Evolutionary conservation across 2,329 filamentous ascomycete species (phyloP).

Genomic region (Fusarium sp.): DNA sequence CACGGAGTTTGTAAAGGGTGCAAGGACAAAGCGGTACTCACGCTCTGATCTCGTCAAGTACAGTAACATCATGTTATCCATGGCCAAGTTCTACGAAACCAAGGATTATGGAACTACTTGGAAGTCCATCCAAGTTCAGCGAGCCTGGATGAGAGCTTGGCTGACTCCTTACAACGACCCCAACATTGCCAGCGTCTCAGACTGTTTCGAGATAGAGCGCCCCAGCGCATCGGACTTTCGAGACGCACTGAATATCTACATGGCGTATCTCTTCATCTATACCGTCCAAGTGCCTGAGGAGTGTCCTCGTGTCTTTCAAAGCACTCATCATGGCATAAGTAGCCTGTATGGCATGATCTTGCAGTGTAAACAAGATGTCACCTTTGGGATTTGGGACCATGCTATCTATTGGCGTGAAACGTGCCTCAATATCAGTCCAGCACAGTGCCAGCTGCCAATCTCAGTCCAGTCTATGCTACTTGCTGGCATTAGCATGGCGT

Average conservation of each 20-base stretch:
- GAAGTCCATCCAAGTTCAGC: slow-evolving; percentile 16
- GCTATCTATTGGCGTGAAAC: slow-evolving; percentile 41
- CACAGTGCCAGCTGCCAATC: slow-evolving; percentile 34
- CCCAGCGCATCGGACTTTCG: slow-evolving; percentile 34
- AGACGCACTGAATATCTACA: slow-evolving; percentile 29
- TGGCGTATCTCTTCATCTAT: slow-evolving; percentile 40
- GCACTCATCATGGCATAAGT: slow-evolving; percentile 40
- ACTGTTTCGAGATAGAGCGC: slow-evolving; percentile 36
- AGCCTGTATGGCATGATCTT: slow-evolving; percentile 37
- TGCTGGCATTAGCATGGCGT: slow-evolving; percentile 34
- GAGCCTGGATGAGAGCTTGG: slow-evolving; percentile 32
- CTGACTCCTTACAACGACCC: slow-evolving; percentile 27
- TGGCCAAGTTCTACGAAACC: slow-evolving; percentile 39
- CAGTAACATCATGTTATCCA: slow-evolving; percentile 33
- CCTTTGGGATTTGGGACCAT: slow-evolving; percentile 42
- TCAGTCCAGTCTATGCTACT: slow-evolving; percentile 39
- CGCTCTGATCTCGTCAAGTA: slow-evolving; percentile 36
- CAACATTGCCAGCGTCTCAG: slow-evolving; percentile 25
- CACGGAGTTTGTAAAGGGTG: slow-evolving; percentile 38
- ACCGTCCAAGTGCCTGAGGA: slow-evolving; percentile 31
- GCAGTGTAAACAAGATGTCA: slow-evolving; percentile 24
- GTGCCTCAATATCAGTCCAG: slow-evolving; percentile 39
- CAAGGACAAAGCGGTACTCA: slow-evolving; percentile 28
- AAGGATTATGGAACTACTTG: slow-evolving; percentile 37
- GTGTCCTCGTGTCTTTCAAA: slow-evolving; percentile 39